Evolutionary conservation across 2,329 filamentous ascomycete species (phyloP).

Genomic region (Verticillium dahliae): DNA sequence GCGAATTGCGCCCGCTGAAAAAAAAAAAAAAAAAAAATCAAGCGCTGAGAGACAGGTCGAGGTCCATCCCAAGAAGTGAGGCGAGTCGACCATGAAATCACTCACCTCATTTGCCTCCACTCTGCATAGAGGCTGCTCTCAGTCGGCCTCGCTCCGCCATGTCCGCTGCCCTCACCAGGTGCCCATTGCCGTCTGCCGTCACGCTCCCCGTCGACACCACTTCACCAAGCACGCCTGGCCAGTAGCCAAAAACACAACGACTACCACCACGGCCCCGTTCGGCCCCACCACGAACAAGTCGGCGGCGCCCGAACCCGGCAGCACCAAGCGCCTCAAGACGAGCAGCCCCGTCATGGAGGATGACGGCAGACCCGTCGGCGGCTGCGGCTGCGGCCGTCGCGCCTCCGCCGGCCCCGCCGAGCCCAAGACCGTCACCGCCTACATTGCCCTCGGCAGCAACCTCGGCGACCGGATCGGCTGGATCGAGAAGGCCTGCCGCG

Average conservation of each 20-base stretch:
- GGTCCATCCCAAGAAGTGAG: background rate
- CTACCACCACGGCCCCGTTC: too few relatives aligned
- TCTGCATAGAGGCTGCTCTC: background rate
- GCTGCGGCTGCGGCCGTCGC: slow-evolving; percentile 28
- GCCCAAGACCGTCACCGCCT: slow-evolving; percentile 45
- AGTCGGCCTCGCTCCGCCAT: background rate
- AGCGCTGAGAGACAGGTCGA: background rate
- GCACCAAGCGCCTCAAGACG: too few relatives aligned
- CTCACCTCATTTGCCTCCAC: slow-evolving; percentile 1
- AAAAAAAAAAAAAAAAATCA: background rate
- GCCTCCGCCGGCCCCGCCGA: slow-evolving; percentile 12
- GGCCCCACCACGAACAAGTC: background rate
- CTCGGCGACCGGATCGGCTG: slow-evolving; percentile 76
- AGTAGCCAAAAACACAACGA: background rate
- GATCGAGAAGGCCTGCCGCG: slow-evolving; percentile 77
- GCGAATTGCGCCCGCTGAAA: background rate
- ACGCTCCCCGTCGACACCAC: background rate
- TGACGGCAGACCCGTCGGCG: slow-evolving; percentile 12
- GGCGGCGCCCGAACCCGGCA: too few relatives aligned
- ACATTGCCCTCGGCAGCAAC: slow-evolving; percentile 89
- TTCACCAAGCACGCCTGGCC: background rate
- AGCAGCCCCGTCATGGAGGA: background rate
- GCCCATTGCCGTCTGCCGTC: background rate
- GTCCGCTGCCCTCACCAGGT: background rate
- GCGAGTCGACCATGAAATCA: background rate